Evolutionary conservation across 805 yeast species (phyloP).

Genomic region (Ogataea nonfermentans): DNA sequence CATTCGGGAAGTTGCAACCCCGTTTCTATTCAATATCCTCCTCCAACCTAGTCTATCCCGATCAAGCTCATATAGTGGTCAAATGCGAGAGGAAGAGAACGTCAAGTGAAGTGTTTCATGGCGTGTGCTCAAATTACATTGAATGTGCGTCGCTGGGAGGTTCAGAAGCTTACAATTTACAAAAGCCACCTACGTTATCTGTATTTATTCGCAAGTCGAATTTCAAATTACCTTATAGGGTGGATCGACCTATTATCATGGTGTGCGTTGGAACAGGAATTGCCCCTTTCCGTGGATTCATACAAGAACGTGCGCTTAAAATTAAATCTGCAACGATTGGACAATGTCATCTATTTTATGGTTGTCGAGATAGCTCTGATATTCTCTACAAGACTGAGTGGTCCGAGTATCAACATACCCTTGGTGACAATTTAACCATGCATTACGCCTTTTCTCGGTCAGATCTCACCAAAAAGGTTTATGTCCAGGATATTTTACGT

Average conservation of each 20-base stretch:
- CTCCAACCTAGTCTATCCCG: slow-evolving; percentile 59
- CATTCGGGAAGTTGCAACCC: slow-evolving; percentile 75
- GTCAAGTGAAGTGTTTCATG: slow-evolving; percentile 45
- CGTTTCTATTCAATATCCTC: slow-evolving; percentile 93
- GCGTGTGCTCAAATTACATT: slow-evolving; percentile 84
- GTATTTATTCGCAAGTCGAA: slow-evolving; percentile 86
- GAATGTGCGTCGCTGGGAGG: slow-evolving; percentile 49
- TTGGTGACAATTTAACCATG: slow-evolving; percentile 57
- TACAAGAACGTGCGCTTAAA: slow-evolving; percentile 58
- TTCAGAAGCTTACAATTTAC: background rate
- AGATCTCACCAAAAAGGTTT: slow-evolving; percentile 48
- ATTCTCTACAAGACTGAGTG: slow-evolving; percentile 81
- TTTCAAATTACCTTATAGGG: slow-evolving; percentile 83
- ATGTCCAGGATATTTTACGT: slow-evolving; percentile 76
- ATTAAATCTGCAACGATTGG: slow-evolving; percentile 51
- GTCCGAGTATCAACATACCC: slow-evolving; percentile 56
- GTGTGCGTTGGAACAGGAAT: slow-evolving; percentile 97
- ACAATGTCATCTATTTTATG: slow-evolving; percentile 70
- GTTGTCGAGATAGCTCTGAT: slow-evolving; percentile 73
- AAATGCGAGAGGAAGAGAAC: slow-evolving; percentile 60
- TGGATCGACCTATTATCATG: slow-evolving; percentile 78
- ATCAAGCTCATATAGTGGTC: slow-evolving; percentile 71
- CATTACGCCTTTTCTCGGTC: slow-evolving; percentile 76
- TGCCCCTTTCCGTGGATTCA: slow-evolving; percentile 92
- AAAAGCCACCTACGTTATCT: slow-evolving; percentile 49